A percentile compares a stretch with the other conserved stretches of the same genome.
Conservation (phyloP, 495 filamentous ascomycete species). For the Penicillium longicatenatum region DNA sequence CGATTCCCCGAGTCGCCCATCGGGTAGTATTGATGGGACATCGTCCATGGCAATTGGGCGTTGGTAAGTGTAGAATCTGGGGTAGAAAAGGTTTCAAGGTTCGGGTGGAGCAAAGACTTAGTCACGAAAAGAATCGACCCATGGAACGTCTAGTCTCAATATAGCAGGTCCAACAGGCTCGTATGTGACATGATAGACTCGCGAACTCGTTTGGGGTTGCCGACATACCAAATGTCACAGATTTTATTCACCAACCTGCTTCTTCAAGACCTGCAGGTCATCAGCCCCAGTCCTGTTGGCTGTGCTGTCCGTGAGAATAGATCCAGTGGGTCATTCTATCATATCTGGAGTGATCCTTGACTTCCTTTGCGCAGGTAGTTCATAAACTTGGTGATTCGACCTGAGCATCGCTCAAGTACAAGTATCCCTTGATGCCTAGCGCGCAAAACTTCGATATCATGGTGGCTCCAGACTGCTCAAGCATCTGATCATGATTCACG, state of each 20-base stretch:
- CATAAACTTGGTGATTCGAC: slow-evolving; percentile 29
- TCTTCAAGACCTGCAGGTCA: too few relatives aligned
- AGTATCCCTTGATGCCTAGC: slow-evolving; percentile 21
- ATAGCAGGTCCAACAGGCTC: neutral
- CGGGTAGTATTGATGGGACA: slow-evolving; percentile 14
- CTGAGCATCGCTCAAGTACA: slow-evolving; percentile 28
- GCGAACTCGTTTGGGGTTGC: too few relatives aligned
- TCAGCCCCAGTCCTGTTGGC: too few relatives aligned
- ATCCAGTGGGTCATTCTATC: neutral
- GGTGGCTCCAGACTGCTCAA: slow-evolving; percentile 13
- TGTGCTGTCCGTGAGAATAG: too few relatives aligned
- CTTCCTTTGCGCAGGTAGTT: slow-evolving; percentile 5
- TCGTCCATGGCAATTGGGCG: slow-evolving; percentile 19
- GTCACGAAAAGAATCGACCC: slow-evolving; percentile 14
- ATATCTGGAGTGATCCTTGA: neutral
- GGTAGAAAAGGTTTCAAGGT: slow-evolving; percentile 15
- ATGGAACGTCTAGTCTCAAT: neutral
- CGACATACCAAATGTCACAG: too few relatives aligned
- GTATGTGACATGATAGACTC: too few relatives aligned
- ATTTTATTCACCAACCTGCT: too few relatives aligned
- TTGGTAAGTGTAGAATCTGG: slow-evolving; percentile 11
- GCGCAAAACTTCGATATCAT: slow-evolving; percentile 10
- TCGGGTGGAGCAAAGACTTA: slow-evolving; percentile 19
- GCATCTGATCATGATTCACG: slow-evolving; percentile 14
- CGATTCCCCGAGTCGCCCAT: slow-evolving; percentile 16